phyloP scores from a whole-genome alignment of 306 rosid species.

The Casuarina glauca region DNA sequence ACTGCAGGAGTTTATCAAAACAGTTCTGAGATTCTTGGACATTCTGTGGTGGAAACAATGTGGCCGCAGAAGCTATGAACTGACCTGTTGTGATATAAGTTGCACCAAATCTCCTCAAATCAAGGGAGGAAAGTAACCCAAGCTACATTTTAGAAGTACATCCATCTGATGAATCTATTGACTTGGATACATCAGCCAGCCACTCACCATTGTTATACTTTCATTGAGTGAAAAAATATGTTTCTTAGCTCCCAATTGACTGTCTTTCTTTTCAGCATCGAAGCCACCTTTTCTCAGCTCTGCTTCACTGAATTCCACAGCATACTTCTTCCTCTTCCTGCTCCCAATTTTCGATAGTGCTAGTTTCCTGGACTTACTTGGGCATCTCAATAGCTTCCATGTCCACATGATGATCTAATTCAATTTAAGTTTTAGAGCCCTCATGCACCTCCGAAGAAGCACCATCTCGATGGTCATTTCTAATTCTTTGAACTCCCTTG shows the following conservation, averaged over 20 bases:
- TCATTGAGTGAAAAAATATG: too few relatives aligned
- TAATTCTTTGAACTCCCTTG: too few relatives aligned
- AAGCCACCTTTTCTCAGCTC: too few relatives aligned
- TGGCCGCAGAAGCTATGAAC: conserved; percentile 95
- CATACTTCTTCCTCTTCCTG: conserved; percentile 46
- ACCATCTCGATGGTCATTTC: too few relatives aligned
- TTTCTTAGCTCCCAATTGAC: too few relatives aligned
- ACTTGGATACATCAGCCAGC: conserved; percentile 77
- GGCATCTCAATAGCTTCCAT: conserved; percentile 36
- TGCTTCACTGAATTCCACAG: conserved; percentile 32
- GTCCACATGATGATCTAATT: conserved; percentile 33
- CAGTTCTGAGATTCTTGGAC: conserved; percentile 96
- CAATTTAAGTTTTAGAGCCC: conserved; percentile 32
- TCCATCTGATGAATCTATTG: conserved; percentile 64
- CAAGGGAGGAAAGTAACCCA: conserved; percentile 75
- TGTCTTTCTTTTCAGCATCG: too few relatives aligned
- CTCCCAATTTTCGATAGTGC: conserved; percentile 32
- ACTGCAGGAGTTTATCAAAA: conserved; percentile 87
- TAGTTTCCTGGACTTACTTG: conserved; percentile 39
- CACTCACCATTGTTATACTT: conserved; percentile 64
- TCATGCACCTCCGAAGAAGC: conserved; percentile 20
- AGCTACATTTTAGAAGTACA: conserved; percentile 69
- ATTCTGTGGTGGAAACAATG: conserved; percentile 85
- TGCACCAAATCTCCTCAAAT: conserved; percentile 87
- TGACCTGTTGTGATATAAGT: conserved; percentile 92